Base-by-base conservation (phyloP, 352 stramenopile species). In the Globisporangium uncinulatum region DNA sequence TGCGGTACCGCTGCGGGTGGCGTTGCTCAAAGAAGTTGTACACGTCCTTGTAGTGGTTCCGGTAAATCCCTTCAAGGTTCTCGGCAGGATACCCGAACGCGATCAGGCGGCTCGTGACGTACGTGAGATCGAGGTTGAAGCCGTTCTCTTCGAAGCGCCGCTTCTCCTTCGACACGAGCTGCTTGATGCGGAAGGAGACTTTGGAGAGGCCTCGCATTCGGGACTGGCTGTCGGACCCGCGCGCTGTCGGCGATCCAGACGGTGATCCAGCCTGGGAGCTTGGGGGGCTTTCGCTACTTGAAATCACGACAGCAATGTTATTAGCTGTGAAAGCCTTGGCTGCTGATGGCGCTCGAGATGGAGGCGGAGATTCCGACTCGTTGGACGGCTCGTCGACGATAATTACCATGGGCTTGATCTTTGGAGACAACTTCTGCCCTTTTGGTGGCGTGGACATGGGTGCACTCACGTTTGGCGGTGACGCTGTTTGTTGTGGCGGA, bases 51-150 rank as follows among this genome's bases (percentile, higher is more conserved):
- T 87, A 88, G 57, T 90, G 85, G 63, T 97, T 97, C 9, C 91
- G 76, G 68, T 97, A 97, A 24, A 91, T 71, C 29, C 79, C 85
- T 59, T 97, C 87, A 55, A 97, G 68, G 50, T 83, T 92, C 56
- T 87, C 80, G 6, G 89, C 79, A 2, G 91, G 91, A 62, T 96
- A 97, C 14, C 90, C 90, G 39, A 96, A 83, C 13, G 88, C 88
- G 49, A 97, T 94, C 24, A 97, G 72, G 6, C 81, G 73, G 50
- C 67, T 65, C 14, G 87, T 93, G 21, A 97, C 84, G 69, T 97
- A 97, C 32, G 86, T 93, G 70, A 97, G 79, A 66, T 97, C 91
- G 51, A 97, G 71, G 54, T 97, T 89, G 69, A 96, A 97, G 53
- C 87, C 89, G 37, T 95, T 83, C 59, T 89, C 76, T 31, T 76